Evolutionary conservation across 108 stramenopile species (phyloP).

Genomic region (Fragilariopsis cylindrus): DNA sequence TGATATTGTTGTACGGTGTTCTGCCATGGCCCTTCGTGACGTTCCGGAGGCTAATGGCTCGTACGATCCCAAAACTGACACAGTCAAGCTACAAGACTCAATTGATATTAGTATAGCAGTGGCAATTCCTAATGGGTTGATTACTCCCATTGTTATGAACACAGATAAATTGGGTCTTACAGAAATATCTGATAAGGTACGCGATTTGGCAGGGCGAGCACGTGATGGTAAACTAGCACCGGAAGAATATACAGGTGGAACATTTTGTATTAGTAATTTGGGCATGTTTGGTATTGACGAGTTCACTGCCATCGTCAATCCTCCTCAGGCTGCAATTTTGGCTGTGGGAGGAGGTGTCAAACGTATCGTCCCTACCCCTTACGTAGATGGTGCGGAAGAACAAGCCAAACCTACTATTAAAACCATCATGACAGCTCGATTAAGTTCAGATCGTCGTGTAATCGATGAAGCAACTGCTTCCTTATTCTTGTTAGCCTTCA

Average conservation of each 20-base stretch:
- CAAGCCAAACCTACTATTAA: conserved; percentile 80
- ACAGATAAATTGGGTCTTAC: conserved; percentile 80
- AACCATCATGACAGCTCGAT: conserved; percentile 91
- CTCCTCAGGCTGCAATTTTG: conserved; percentile 95
- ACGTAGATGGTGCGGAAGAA: conserved; percentile 75
- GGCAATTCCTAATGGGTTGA: conserved; percentile 76
- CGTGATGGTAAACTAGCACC: conserved; percentile 90
- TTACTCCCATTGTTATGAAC: conserved; percentile 86
- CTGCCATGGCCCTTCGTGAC: conserved; percentile 74
- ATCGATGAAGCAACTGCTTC: conserved; percentile 99
- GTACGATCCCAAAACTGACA: conserved; percentile 70
- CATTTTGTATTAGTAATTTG: conserved; percentile 94
- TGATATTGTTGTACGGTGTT: conserved; percentile 94
- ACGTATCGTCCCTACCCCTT: conserved; percentile 82
- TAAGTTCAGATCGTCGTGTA: conserved; percentile 97
- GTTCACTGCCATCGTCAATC: conserved; percentile 92
- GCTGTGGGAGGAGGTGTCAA: conserved; percentile 93
- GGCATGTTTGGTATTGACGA: conserved; percentile 98
- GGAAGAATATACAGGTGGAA: conserved; percentile 97
- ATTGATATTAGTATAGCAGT: conserved; percentile 95
- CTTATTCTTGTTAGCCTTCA: conserved; percentile 94
- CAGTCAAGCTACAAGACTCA: conserved; percentile 82
- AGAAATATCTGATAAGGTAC: conserved; percentile 69
- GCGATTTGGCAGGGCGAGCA: conserved; percentile 91
- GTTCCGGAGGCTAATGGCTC: conserved; percentile 93